These are phyloP conservation scores for Pyricularia grisea DNA, from an alignment of 2,329 filamentous ascomycete species.

Conservation along the genomic window DNA sequence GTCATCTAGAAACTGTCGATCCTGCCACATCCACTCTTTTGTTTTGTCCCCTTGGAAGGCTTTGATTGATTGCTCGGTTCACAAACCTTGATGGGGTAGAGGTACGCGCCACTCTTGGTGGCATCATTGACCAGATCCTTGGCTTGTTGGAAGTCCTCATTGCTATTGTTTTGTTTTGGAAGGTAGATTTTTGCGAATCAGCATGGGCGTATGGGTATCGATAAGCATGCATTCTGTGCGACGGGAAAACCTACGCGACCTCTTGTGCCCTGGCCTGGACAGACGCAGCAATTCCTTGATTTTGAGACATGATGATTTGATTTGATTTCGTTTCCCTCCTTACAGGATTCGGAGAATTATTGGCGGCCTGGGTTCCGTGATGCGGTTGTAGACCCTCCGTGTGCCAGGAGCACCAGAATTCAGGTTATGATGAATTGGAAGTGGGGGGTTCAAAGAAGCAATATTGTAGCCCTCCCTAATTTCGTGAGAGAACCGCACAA, in stretches of 20 bases:
- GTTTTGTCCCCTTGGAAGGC: neutral
- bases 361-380: neutral
- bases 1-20: neutral
- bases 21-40: neutral
- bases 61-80: neutral
- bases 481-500: neutral
- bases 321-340: neutral
- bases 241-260: neutral
- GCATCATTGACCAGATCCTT: conserved; percentile 57
- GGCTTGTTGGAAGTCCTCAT: conserved; percentile 64
- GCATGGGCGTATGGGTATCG: neutral
- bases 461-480: neutral
- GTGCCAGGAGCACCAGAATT: neutral
- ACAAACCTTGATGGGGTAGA: conserved; percentile 69
- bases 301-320: conserved; percentile 2
- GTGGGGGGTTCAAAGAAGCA: neutral
- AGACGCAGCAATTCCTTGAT: neutral
- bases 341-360: neutral
- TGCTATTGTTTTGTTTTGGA: conserved; percentile 23
- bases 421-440: neutral
- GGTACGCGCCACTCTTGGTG: conserved; percentile 65
- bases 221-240: neutral
- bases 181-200: neutral
- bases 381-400: neutral
- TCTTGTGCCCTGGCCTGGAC: conserved; percentile 2